Evolutionary conservation across 768 basidiomycete species (phyloP).

Genomic region (Trametes coccinea): DNA sequence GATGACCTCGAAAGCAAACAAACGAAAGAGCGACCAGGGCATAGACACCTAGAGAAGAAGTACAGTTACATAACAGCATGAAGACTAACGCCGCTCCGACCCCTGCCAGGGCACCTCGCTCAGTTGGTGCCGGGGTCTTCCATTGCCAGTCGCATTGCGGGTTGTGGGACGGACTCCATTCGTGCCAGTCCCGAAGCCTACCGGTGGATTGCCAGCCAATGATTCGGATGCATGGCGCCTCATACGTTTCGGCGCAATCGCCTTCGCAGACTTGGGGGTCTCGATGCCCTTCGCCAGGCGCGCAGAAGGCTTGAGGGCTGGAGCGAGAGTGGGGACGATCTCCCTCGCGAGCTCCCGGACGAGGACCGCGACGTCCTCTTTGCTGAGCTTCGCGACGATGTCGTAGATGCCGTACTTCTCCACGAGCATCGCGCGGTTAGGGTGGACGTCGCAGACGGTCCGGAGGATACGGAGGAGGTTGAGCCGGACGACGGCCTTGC

Average conservation of each 20-base stretch:
- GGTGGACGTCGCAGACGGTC: constrained; percentile 86
- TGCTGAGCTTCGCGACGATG: constrained; percentile 77
- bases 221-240: constrained; percentile 75
- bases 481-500: constrained; percentile 87
- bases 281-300: constrained; percentile 38
- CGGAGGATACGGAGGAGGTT: constrained; percentile 85
- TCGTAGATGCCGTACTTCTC: constrained; percentile 80
- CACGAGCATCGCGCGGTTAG: constrained; percentile 79
- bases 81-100: constrained; percentile 16
- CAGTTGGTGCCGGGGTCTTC: constrained; percentile 50
- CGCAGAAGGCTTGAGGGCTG: constrained; percentile 59
- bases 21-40: constrained; percentile 12
- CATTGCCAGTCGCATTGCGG: constrained; percentile 37
- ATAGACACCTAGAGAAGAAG: background rate
- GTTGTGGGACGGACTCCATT: constrained; percentile 22
- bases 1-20: constrained; percentile 21
- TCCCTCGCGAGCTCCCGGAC: constrained; percentile 88
- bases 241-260: constrained; percentile 61
- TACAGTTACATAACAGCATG: constrained; percentile 7
- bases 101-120: constrained; percentile 66
- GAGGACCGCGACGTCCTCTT: constrained; percentile 86
- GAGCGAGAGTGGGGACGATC: constrained; percentile 75
- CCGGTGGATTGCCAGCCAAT: constrained; percentile 36
- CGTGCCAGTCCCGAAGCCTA: constrained; percentile 20
- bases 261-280: constrained; percentile 39